Percentiles rank a stretch among this genome's conserved stretches.
Conservation (phyloP, 140 eudicot genomes). For the Flaveria floridana region DNA sequence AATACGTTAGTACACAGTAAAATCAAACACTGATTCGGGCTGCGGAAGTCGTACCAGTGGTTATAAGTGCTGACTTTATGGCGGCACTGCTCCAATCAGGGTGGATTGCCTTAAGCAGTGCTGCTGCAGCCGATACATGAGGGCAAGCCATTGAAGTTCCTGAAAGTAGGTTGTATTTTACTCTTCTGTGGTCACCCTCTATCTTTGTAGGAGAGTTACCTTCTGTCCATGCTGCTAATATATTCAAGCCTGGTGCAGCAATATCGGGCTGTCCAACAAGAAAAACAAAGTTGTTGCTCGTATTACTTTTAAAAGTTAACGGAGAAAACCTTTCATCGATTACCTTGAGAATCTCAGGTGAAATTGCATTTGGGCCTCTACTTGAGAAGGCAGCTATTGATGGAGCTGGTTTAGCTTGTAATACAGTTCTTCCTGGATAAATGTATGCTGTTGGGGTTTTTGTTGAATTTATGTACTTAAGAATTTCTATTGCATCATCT, state of each 20-base stretch:
- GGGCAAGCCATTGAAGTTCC: slow-evolving; percentile 99
- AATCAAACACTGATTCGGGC: neutral
- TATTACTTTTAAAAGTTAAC: neutral
- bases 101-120: slow-evolving; percentile 73
- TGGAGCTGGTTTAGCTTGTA: slow-evolving; percentile 68
- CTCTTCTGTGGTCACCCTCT: slow-evolving; percentile 48
- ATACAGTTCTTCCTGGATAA: slow-evolving; percentile 46
- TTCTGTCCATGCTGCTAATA: slow-evolving; percentile 93
- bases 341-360: slow-evolving; percentile 77
- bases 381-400: slow-evolving; percentile 78
- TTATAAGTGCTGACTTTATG: slow-evolving; percentile 76
- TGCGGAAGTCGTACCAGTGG: slow-evolving; percentile 52
- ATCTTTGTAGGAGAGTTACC: slow-evolving; percentile 62
- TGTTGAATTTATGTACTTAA: slow-evolving; percentile 60
- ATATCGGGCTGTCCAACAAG: slow-evolving; percentile 66
- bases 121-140: slow-evolving; percentile 72
- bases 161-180: slow-evolving; percentile 65
- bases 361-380: slow-evolving; percentile 63
- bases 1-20: neutral
- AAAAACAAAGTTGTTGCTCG: neutral
- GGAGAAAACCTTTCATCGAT: neutral
- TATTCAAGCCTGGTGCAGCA: slow-evolving; percentile 87
- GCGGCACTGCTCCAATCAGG: slow-evolving; percentile 50
- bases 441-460: slow-evolving; percentile 50
- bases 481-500: slow-evolving; percentile 50